These are phyloP conservation scores for Pseudodiploospora longispora DNA, from an alignment of 2,329 filamentous ascomycete species.

Conservation along the genomic window DNA sequence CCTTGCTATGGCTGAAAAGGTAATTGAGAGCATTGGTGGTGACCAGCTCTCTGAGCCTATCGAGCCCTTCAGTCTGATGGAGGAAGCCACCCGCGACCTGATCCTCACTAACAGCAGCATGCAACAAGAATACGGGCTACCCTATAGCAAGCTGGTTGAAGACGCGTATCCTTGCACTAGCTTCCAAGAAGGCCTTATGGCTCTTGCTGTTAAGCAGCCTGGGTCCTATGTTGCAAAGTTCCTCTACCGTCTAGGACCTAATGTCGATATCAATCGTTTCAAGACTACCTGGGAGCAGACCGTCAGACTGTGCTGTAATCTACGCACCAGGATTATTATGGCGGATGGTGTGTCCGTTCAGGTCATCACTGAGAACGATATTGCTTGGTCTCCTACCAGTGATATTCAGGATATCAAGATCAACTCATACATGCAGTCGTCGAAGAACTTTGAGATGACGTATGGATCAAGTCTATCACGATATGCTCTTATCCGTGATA, in stretches of 20 bases:
- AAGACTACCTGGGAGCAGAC: constrained; percentile 12
- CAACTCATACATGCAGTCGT: constrained; percentile 2
- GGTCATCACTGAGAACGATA: constrained; percentile 8
- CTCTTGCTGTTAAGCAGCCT: constrained; percentile 13
- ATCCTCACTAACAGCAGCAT: neutral
- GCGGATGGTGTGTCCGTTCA: constrained; percentile 7
- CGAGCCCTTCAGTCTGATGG: constrained; percentile 3
- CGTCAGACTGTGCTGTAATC: constrained; percentile 8
- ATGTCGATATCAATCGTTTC: constrained; percentile 10
- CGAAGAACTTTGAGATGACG: neutral
- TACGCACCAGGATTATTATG: constrained; percentile 14
- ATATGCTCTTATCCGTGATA: neutral
- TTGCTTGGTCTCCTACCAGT: neutral
- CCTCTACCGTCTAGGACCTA: constrained; percentile 5
- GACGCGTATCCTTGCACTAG: constrained; percentile 30
- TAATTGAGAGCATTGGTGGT: neutral
- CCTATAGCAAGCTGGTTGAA: constrained; percentile 10
- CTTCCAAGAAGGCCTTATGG: constrained; percentile 31
- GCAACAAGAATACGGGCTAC: neutral
- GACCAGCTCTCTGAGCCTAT: neutral
- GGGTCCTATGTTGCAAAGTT: constrained; percentile 13
- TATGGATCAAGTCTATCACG: neutral
- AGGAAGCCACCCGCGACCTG: neutral
- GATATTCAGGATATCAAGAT: neutral
- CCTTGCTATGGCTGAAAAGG: constrained; percentile 2